Base-by-base conservation (phyloP, 345 rosid species). In the Limnanthes douglasii region DNA sequence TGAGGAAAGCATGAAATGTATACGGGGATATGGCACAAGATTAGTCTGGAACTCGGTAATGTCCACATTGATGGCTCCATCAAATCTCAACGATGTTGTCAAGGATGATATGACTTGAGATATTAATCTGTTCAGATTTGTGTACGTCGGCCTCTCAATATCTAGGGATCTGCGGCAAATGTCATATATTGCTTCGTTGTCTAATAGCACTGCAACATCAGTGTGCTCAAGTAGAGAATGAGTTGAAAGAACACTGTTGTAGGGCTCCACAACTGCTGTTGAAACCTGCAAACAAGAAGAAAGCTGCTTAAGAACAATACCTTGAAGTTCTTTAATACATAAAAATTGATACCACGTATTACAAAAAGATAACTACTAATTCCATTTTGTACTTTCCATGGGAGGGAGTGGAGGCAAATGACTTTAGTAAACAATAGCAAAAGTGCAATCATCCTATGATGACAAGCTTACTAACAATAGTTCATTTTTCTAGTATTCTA, bases 41-140 rank as follows among this genome's bases (percentile, higher is more conserved):
- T 73, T 73, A 31, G 77, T 73, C 69, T 73, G 77, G 60, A 66
- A 73, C 65, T 73, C 76, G 2, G 81, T 73, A 57, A 73, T 62
- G 21, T 73, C 76, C 41, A 73, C 82, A 18, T 73, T 73, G 39
- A 73, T 73, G 30, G 76, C 81, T 41, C 81, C 81, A 56, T 72
- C 81, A 48, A 72, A 72, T 56, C 76, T 65, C 40, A 66, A 21
- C 0, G 73, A 73, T 6, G 77, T 73, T 4, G 82, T 73, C 66
- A 73, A 25, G 11, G 82, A 73, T 6, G 82, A 69, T 28, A 73
- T 73, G 51, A 66, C 55, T 54, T 73, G 82, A 0, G 82, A 73
- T 48, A 73, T 73, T 71, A 69, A 58, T 46, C 82, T 57, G 68
- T 73, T 73, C 27, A 73, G 56, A 52, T 73, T 69, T 10, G 77